Evolutionary conservation across 768 basidiomycete species (phyloP).

Genomic region (Phanerodontia chrysosporium): DNA sequence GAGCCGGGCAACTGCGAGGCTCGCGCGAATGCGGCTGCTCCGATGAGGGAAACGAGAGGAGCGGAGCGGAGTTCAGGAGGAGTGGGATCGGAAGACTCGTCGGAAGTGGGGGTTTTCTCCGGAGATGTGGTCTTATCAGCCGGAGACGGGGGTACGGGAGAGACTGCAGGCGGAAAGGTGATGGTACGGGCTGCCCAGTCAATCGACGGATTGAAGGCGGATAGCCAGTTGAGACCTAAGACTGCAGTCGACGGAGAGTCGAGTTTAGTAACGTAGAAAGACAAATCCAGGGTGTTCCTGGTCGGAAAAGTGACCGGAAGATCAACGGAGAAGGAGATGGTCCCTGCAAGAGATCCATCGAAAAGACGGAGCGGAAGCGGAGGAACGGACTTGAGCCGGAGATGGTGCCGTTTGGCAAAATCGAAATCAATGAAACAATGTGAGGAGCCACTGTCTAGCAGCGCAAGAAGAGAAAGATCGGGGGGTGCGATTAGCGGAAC

Average conservation of each 20-base stretch:
- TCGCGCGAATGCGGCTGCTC: too few species aligned
- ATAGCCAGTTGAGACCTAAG: conserved; percentile 36
- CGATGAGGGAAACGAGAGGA: too few species aligned
- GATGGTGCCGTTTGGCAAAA: conserved; percentile 30
- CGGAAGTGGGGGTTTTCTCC: neutral
- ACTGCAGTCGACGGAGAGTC: conserved; percentile 31
- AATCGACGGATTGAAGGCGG: conserved; percentile 30
- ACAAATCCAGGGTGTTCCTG: conserved; percentile 26
- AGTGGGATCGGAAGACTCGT: conserved; percentile 27
- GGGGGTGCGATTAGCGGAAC: conserved; percentile 29
- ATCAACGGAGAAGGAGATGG: conserved; percentile 35
- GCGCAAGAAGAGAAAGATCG: conserved; percentile 28
- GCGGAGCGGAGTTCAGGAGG: conserved; percentile 19
- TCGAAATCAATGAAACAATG: conserved; percentile 32
- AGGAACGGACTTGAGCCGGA: conserved; percentile 32
- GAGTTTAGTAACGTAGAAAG: conserved; percentile 25
- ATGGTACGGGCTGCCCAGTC: conserved; percentile 29
- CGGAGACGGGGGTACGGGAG: neutral
- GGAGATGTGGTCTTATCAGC: neutral
- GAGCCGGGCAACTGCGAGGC: too few species aligned
- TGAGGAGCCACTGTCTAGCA: conserved; percentile 35
- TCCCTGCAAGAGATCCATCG: conserved; percentile 35
- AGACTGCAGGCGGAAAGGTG: conserved; percentile 20
- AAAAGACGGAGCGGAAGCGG: conserved; percentile 32
- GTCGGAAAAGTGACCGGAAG: conserved; percentile 20